phyloP scores from a whole-genome alignment of 1,284 basidiomycete species.

The Cystobasidium slooffiae region DNA sequence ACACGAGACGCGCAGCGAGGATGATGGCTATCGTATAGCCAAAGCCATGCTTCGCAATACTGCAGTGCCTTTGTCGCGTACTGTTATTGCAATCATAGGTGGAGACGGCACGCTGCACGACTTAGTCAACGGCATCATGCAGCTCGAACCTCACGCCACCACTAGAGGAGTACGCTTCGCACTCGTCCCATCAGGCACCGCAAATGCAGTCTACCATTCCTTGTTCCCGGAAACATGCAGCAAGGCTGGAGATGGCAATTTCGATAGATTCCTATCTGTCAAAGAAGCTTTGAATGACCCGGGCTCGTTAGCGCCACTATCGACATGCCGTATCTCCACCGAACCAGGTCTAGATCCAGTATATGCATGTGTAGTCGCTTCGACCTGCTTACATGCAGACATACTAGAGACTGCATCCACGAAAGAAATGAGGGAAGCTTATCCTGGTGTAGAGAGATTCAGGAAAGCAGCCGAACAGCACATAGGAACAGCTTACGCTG shows the following conservation, averaged over 20 bases:
- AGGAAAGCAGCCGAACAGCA: constrained; percentile 54
- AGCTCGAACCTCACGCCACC: constrained; percentile 1
- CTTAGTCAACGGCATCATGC: constrained; percentile 53
- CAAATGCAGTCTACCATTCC: constrained; percentile 55
- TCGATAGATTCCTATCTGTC: constrained; percentile 31
- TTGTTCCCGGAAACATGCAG: constrained; percentile 48
- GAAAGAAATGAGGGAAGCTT: constrained; percentile 47
- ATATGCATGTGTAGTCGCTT: constrained; percentile 54
- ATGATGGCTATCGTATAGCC: constrained; percentile 20
- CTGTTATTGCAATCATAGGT: constrained; percentile 51
- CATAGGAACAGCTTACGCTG: constrained; percentile 20
- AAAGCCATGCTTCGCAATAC: neutral
- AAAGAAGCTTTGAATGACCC: constrained; percentile 14
- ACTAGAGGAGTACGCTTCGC: constrained; percentile 47
- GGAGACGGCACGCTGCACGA: constrained; percentile 57
- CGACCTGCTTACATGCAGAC: constrained; percentile 56
- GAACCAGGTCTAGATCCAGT: neutral
- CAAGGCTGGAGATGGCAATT: neutral
- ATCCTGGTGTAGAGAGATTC: constrained; percentile 56
- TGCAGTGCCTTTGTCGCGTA: neutral
- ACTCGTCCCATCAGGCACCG: constrained; percentile 55
- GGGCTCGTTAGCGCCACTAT: constrained; percentile 7
- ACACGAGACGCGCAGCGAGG: constrained; percentile 16
- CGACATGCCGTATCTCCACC: constrained; percentile 12
- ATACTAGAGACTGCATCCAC: constrained; percentile 55